phyloP scores from a whole-genome alignment of 192 early-diverging fungal species.

The Pilaira anomala region DNA sequence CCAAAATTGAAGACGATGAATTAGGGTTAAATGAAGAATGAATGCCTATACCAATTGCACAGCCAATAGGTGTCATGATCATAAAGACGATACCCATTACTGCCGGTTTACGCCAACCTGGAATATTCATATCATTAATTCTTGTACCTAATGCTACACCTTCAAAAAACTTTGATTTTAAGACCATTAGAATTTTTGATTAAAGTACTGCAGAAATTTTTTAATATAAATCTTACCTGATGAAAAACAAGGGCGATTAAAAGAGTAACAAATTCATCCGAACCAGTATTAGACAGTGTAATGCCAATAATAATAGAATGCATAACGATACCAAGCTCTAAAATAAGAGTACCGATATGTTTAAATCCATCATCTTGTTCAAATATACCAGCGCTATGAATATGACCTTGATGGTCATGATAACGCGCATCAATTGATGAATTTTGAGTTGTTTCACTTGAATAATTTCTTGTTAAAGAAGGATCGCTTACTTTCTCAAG shows the following conservation, averaged over 20 bases:
- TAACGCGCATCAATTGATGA: too few relatives aligned
- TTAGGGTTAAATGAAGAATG: constrained; percentile 61
- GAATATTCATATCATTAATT: constrained; percentile 37
- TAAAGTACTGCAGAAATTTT: background rate
- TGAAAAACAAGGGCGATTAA: constrained; percentile 71
- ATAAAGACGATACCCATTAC: constrained; percentile 55
- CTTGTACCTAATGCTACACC: constrained; percentile 47
- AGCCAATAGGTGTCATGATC: constrained; percentile 77
- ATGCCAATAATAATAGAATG: constrained; percentile 82
- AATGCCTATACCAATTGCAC: constrained; percentile 74
- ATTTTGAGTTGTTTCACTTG: background rate
- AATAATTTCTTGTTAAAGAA: background rate
- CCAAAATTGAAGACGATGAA: constrained; percentile 54
- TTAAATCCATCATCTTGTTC: constrained; percentile 34
- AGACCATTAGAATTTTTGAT: background rate
- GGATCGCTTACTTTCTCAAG: constrained; percentile 1
- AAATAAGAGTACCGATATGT: constrained; percentile 60
- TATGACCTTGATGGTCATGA: constrained; percentile 19
- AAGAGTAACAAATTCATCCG: constrained; percentile 56
- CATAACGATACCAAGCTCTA: constrained; percentile 74
- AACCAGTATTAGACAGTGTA: constrained; percentile 59
- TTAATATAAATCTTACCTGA: constrained; percentile 46
- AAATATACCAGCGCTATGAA: constrained; percentile 35
- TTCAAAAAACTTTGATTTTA: constrained; percentile 46
- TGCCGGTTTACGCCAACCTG: constrained; percentile 29